Conservation (phyloP, 1,284 basidiomycete genomes). For the Porodaedalea pini region DNA sequence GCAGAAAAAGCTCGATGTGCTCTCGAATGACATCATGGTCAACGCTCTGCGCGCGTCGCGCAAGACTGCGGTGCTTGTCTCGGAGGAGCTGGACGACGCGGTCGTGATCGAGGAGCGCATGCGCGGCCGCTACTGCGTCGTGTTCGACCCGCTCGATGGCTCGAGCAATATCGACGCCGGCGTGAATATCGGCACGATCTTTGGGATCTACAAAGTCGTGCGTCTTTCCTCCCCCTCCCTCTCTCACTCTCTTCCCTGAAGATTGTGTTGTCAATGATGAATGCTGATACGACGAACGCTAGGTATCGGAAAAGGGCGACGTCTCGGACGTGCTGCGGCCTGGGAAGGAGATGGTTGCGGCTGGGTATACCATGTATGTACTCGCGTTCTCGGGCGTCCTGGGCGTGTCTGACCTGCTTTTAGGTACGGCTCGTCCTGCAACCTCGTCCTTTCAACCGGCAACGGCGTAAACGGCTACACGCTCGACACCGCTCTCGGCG, state of each 20-base stretch:
- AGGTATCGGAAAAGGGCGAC: conserved; percentile 42
- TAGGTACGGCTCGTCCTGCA: conserved; percentile 98
- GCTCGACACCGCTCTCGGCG: conserved; percentile 91
- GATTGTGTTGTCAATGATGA: too few species aligned
- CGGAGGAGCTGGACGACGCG: conserved; percentile 92
- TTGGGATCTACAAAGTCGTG: conserved; percentile 93
- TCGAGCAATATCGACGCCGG: conserved; percentile 99
- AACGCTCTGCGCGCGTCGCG: conserved; percentile 91
- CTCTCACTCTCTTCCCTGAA: too few species aligned
- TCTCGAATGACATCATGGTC: conserved; percentile 99
- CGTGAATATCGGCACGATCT: conserved; percentile 99
- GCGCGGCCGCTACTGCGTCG: conserved; percentile 91
- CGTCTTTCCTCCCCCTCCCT: conserved; percentile 29
- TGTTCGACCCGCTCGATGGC: conserved; percentile 98
- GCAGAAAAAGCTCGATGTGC: conserved; percentile 98
- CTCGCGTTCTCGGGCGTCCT: not conserved
- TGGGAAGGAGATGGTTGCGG: conserved; percentile 96
- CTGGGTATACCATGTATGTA: conserved; percentile 91
- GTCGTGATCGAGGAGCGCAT: conserved; percentile 80
- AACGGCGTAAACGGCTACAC: conserved; percentile 98
- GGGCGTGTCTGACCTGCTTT: conserved; percentile 15
- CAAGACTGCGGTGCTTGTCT: conserved; percentile 95
- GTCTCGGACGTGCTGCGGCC: conserved; percentile 90
- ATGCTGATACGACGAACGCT: too few species aligned
- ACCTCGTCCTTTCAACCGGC: conserved; percentile 94